A percentile compares a stretch with the other conserved stretches of the same genome.
Conservation (phyloP, 2,329 filamentous ascomycete genomes). For the Calonectria crousiana region DNA sequence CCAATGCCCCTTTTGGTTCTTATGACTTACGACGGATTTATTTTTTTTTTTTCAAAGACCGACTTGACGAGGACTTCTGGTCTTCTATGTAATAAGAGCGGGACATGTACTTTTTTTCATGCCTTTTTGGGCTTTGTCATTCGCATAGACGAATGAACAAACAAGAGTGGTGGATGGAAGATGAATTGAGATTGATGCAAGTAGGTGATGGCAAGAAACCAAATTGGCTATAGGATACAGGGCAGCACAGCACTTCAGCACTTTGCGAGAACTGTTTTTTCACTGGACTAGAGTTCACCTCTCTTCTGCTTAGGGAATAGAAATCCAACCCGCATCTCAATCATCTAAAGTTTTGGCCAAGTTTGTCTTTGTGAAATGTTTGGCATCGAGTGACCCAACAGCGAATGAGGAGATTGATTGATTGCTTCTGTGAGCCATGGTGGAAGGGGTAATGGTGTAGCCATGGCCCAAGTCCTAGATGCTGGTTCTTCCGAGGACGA, state of each 20-base stretch:
- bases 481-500: background rate
- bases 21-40: constrained; percentile 41
- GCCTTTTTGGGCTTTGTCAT: constrained; percentile 29
- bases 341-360: background rate
- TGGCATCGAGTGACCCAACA: background rate
- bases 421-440: background rate
- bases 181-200: constrained; percentile 23
- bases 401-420: too few species aligned
- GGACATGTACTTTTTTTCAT: constrained; percentile 30
- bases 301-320: constrained; percentile 39
- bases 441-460: background rate
- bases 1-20: constrained; percentile 30
- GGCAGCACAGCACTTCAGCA: constrained; percentile 25
- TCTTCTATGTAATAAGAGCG: constrained; percentile 42
- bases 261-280: constrained; percentile 37
- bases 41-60: constrained; percentile 23
- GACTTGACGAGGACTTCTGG: constrained; percentile 26
- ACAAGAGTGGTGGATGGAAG: constrained; percentile 9
- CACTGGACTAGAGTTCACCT: constrained; percentile 42
- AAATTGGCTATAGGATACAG: constrained; percentile 38
- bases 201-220: constrained; percentile 23
- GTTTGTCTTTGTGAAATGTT: background rate
- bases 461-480: constrained; percentile 19
- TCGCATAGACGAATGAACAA: constrained; percentile 20
- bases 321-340: constrained; percentile 37